These are phyloP conservation scores for Monosporascus sp. DNA, from an alignment of 2,329 filamentous ascomycete species.

Conservation along the genomic window DNA sequence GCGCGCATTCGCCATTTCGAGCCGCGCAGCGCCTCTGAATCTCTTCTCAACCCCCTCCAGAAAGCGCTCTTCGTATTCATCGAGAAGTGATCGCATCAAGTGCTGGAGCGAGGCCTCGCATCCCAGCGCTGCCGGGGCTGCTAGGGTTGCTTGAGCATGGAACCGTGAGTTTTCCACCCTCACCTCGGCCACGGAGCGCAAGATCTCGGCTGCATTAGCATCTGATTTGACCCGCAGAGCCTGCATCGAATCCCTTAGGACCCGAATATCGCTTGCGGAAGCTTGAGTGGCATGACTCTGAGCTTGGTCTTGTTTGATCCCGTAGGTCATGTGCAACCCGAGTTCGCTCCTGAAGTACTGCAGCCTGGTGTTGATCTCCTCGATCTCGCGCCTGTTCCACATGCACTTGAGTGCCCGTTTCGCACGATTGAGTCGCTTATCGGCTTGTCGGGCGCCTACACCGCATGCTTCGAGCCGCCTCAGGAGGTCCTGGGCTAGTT, in stretches of 20 bases:
- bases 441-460: constrained; percentile 3
- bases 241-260: background rate
- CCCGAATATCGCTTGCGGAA: constrained; percentile 2
- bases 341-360: constrained; percentile 11
- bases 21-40: constrained; percentile 4
- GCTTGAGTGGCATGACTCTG: constrained; percentile 3
- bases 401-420: constrained; percentile 5
- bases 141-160: constrained; percentile 3
- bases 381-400: constrained; percentile 15
- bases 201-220: background rate
- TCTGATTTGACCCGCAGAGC: background rate
- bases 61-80: constrained; percentile 10
- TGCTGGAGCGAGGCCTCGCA: constrained; percentile 1
- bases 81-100: constrained; percentile 5
- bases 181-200: constrained; percentile 3
- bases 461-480: constrained; percentile 8
- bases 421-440: constrained; percentile 4
- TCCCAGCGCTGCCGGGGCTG: background rate
- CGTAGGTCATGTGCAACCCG: constrained; percentile 4
- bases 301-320: constrained; percentile 5
- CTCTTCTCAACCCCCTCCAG: constrained; percentile 6
- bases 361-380: constrained; percentile 8
- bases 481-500: constrained; percentile 10
- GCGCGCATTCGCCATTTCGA: constrained; percentile 1
- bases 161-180: constrained; percentile 5